phyloP scores from a whole-genome alignment of 495 filamentous ascomycete species.

The Penicillium samsonianum region DNA sequence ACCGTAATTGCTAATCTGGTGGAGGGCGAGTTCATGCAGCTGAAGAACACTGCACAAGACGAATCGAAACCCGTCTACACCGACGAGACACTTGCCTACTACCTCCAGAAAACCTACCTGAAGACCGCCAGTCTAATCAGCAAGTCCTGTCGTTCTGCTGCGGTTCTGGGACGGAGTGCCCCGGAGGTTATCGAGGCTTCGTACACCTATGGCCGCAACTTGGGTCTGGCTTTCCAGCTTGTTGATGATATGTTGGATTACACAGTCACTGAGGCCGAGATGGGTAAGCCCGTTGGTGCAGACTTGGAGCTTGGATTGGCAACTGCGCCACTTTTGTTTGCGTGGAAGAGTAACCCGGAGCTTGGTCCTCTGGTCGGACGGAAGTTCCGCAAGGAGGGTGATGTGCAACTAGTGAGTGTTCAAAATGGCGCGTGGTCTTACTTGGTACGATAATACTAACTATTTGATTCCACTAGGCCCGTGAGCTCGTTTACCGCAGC shows the following conservation, averaged over 20 bases:
- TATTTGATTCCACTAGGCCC: conserved; percentile 58
- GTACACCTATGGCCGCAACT: conserved; percentile 86
- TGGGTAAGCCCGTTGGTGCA: conserved; percentile 93
- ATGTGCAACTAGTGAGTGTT: conserved; percentile 72
- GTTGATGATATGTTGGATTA: conserved; percentile 99
- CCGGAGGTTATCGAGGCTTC: conserved; percentile 83
- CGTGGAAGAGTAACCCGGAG: conserved; percentile 87
- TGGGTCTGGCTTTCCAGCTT: conserved; percentile 95
- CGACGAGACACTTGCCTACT: conserved; percentile 85
- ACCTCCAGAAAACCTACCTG: conserved; percentile 98
- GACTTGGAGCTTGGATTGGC: conserved; percentile 92
- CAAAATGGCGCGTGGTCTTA: neutral
- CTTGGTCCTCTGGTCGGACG: conserved; percentile 86
- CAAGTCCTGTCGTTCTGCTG: conserved; percentile 89
- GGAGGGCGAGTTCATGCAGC: conserved; percentile 98
- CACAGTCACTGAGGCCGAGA: conserved; percentile 75
- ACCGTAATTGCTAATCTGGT: conserved; percentile 97
- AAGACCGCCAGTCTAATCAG: conserved; percentile 95
- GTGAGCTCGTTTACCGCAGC: conserved; percentile 77
- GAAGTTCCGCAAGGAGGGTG: conserved; percentile 81
- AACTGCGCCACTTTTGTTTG: conserved; percentile 93
- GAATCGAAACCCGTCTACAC: conserved; percentile 79
- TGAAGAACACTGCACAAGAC: conserved; percentile 91
- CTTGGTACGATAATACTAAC: neutral
- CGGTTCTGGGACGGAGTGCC: conserved; percentile 76